These are phyloP conservation scores for Suillus occidentalis DNA, from an alignment of 768 basidiomycete genomes.

Conservation along the genomic window DNA sequence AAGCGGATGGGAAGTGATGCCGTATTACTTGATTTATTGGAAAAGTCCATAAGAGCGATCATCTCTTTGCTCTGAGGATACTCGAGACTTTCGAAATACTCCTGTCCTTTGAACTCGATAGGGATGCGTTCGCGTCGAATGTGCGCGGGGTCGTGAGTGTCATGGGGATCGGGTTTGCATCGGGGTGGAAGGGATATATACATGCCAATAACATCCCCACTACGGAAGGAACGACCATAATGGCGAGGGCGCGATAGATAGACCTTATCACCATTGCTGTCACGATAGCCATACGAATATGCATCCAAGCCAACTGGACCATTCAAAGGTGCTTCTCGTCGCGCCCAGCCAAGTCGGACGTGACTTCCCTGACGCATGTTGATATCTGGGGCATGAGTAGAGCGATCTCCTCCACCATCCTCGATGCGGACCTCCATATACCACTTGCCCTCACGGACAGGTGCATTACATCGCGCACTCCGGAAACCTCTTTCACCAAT, in stretches of 20 bases:
- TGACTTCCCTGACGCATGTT: conserved; percentile 68
- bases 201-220: conserved; percentile 92
- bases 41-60: conserved; percentile 81
- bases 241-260: conserved; percentile 77
- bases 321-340: conserved; percentile 91
- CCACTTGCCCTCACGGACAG: conserved; percentile 88
- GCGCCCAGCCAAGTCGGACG: conserved; percentile 88
- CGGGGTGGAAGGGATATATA: conserved; percentile 84
- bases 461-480: conserved; percentile 86
- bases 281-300: conserved; percentile 89
- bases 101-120: conserved; percentile 95
- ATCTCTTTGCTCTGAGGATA: conserved; percentile 91
- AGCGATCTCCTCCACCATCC: conserved; percentile 65
- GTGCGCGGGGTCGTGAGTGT: conserved; percentile 78
- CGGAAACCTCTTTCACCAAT: conserved; percentile 88
- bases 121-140: conserved; percentile 88
- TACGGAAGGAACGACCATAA: conserved; percentile 71
- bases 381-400: conserved; percentile 40
- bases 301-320: conserved; percentile 92
- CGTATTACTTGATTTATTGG: conserved; percentile 55
- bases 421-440: conserved; percentile 89
- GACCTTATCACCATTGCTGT: conserved; percentile 91
- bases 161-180: conserved; percentile 55
- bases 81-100: conserved; percentile 93
- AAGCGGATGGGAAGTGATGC: conserved; percentile 57